Conservation (phyloP, 305 asterid species). For the Ruellia speciosa region DNA sequence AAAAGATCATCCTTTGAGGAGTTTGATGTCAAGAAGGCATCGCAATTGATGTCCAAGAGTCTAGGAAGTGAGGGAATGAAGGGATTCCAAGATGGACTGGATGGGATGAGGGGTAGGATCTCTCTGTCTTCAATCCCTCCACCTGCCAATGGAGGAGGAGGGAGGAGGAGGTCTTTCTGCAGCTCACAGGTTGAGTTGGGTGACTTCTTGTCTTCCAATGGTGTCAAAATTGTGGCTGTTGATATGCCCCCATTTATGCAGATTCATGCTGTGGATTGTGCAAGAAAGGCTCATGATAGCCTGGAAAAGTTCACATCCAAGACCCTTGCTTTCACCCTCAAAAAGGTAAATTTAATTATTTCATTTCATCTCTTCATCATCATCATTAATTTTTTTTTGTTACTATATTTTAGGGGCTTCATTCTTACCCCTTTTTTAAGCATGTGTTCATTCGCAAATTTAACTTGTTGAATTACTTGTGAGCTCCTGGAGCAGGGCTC, state of each 20-base stretch:
- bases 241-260: conserved; percentile 96
- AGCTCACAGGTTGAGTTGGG: conserved; percentile 60
- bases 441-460: too few relatives aligned
- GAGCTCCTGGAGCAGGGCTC: too few relatives aligned
- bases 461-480: too few relatives aligned
- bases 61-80: conserved; percentile 22
- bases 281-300: conserved; percentile 79
- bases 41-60: conserved; percentile 22
- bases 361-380: background rate
- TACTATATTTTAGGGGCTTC: background rate
- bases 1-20: conserved; percentile 30
- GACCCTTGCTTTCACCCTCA: conserved; percentile 74
- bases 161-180: conserved; percentile 58
- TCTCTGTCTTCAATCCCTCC: conserved; percentile 31
- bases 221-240: conserved; percentile 77
- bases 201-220: conserved; percentile 49
- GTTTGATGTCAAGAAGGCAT: conserved; percentile 28
- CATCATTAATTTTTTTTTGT: background rate
- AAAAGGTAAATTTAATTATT: conserved; percentile 45
- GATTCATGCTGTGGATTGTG: conserved; percentile 81
- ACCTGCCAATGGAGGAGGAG: conserved; percentile 22
- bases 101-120: conserved; percentile 23
- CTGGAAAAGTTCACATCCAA: conserved; percentile 87
- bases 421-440: background rate
- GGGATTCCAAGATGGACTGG: conserved; percentile 21